Base-by-base conservation (phyloP, 176 grass and related monocot species). In the Calamus simplicifolius region DNA sequence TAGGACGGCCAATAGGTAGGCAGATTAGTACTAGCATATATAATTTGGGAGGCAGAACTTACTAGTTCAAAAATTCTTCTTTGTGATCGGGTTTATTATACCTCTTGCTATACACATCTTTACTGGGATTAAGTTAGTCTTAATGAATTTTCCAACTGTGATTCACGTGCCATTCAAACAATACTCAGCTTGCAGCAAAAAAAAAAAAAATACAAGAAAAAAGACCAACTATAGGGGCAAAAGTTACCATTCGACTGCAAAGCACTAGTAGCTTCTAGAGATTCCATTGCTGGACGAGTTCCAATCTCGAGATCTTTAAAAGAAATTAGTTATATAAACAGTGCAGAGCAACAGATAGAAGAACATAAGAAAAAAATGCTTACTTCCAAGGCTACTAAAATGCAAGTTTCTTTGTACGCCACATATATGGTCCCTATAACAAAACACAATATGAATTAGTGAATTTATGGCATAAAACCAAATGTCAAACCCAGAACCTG, bases 231-330 rank as follows among this genome's bases (percentile, higher is more conserved):
- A 2, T 10, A 43, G 35, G 35, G 35, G 10, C 5, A 52, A 71
- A 55, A 53, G 52, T 31, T 77, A 95, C 82, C 85, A 58, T 95
- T 86, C 81, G 82, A 71, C 58, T 86, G 90, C 71, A 95, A 76
- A 63, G 75, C 71, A 61, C 79, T 81, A 77, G 76, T 78, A 64
- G 90, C 67, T 71, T 90, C 86, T 53, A 87, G 80, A 84, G 75
- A 51, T 73, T 78, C 82, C 43, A 79, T 63, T 17, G 77, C 54
- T 78, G 73, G 54, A 57, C 25, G 67, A 64, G 65, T 54, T 72
- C 69, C 19, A 16, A 62, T 66, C 73, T 72, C 90, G 67, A 90
- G 72, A 89, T 62, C 81, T 89, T 43, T 43, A 43, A 43, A 43
- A 43, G 35, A 43, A 43, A 13, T 43, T 12, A 12, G 35, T 43